Evolutionary conservation across 2,329 filamentous ascomycete species (phyloP), one percentile per base, ranked within the genome.

Genomic region (Xylariomycetidae sp.): DNA sequence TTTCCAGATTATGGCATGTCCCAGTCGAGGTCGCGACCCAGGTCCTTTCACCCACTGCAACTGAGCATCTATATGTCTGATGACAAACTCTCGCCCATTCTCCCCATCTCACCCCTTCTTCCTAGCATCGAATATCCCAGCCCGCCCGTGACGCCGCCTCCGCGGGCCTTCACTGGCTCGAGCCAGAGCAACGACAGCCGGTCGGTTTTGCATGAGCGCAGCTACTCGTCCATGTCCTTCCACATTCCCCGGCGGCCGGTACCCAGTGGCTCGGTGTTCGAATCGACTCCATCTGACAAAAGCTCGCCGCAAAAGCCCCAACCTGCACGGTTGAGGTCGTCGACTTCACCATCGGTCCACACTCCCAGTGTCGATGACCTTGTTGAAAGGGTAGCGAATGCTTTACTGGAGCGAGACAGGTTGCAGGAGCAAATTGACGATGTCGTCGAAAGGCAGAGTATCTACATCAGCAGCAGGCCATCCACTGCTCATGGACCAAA

Each of bases 401-500:
- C 71, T 30, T 68, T 78, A 60, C 57, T 73, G 34, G 76, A 81
- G 49, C 63, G 74, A 41, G 77, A 82, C 35, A 61, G 60, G 35
- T 54, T 78, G 26, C 67, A 81, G 53, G 68, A 67, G 37, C 67
- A 76, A 43, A 78, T 81, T 33, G 72, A 81, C 32, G 67, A 72
- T 31, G 61, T 74, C 15, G 67, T 78, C 16, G 73, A 79, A 59
- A 68, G 74, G 38, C 73, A 76, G 56, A 80, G 72, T 52, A 55
- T 77, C 20, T 79, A 75, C 42, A 43, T 64, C 13, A 60, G 50
- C 38, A 75, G 70, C 51, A 65, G 72, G 30, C 72, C 73, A 19
- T 70, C 70, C 25, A 76, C 69, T 24, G 58, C 65, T 14, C 58
- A 67, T 40, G 71, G 66, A 15, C 49, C 58, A 44, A 48, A 46